These are phyloP conservation scores for Orobanche coerulescens DNA, from an alignment of 257 asterid genomes.

Conservation along the genomic window DNA sequence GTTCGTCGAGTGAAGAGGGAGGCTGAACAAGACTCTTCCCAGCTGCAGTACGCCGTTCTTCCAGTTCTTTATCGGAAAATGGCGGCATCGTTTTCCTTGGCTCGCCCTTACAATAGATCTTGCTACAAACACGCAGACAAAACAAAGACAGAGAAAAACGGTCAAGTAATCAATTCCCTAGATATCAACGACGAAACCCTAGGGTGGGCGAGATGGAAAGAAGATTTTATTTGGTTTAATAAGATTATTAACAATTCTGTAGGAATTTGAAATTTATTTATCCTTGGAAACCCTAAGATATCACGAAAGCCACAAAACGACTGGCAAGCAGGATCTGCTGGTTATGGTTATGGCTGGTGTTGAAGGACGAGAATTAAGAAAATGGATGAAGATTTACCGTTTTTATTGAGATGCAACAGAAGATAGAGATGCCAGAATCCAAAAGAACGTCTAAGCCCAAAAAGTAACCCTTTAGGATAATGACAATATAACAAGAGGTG, in stretches of 20 bases:
- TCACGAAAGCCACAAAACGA: conserved; percentile 9
- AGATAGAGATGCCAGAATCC: too few relatives aligned
- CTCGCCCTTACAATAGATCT: conserved; percentile 19
- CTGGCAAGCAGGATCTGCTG: conserved; percentile 14
- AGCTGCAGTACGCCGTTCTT: conserved; percentile 49
- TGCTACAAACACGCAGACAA: neutral
- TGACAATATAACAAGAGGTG: too few relatives aligned
- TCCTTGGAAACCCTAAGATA: conserved; percentile 28
- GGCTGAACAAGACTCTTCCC: conserved; percentile 61
- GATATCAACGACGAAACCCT: conserved; percentile 22
- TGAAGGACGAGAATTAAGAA: neutral
- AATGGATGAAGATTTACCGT: neutral
- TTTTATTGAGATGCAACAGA: neutral
- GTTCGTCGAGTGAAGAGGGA: conserved; percentile 52
- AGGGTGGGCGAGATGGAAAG: conserved; percentile 6
- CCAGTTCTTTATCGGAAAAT: conserved; percentile 30
- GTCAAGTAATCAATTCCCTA: neutral
- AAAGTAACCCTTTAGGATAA: too few relatives aligned
- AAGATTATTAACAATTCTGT: neutral
- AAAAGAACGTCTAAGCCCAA: too few relatives aligned
- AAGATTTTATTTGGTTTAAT: neutral
- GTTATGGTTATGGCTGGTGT: neutral
- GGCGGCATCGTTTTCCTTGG: conserved; percentile 22
- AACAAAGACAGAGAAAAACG: neutral
- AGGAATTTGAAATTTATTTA: neutral